Base-by-base conservation (phyloP, 1,139 yeast genomes). In the Debaryomyces sp. region DNA sequence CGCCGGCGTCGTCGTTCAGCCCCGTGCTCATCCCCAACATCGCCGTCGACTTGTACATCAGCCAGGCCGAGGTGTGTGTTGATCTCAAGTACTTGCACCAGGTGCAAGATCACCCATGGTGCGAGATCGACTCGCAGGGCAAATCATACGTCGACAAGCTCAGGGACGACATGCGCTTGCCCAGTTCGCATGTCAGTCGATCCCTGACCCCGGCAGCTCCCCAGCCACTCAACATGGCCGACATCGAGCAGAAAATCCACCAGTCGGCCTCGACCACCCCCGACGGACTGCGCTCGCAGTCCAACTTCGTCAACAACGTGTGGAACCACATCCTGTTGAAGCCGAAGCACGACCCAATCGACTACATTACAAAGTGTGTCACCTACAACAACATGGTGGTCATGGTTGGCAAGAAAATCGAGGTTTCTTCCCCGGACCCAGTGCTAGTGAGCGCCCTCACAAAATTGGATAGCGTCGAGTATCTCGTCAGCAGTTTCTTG, bases 371-470 rank as follows among this genome's bases (percentile, higher is more conserved):
- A 13, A 71, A 75, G 51, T 74, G 80, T 49, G 60, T 74, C 35
- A 75, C 80, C 2, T 76, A 71, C 57, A 64, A 73, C 52, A 54
- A 63, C 7, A 57, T 55, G 61, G 80, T 76, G 56, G 80, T 76
- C 46, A 73, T 73, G 75, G 67, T 75, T 10, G 66, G 66, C 50
- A 67, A 66, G 51, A 76, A 76, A 52, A 66, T 75, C 26, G 80
- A 76, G 54, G 80, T 75, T 0, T 65, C 71, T 29, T 64, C 73
- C 2, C 75, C 78, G 1, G 81, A 76, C 53, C 80, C 81, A 2
- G 68, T 75, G 3, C 58, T 76, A 49, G 68, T 75, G 38, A 72
- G 78, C 56, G 75, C 73, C 0, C 73, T 70, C 51, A 74, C 80
- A 1, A 76, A 76, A 54, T 63, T 76, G 48, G 80, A 75, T 49